A percentile compares a stretch with the other conserved stretches of the same genome.
Conservation (phyloP, 1,284 basidiomycete genomes). For the Hortiboletus rubellus region DNA sequence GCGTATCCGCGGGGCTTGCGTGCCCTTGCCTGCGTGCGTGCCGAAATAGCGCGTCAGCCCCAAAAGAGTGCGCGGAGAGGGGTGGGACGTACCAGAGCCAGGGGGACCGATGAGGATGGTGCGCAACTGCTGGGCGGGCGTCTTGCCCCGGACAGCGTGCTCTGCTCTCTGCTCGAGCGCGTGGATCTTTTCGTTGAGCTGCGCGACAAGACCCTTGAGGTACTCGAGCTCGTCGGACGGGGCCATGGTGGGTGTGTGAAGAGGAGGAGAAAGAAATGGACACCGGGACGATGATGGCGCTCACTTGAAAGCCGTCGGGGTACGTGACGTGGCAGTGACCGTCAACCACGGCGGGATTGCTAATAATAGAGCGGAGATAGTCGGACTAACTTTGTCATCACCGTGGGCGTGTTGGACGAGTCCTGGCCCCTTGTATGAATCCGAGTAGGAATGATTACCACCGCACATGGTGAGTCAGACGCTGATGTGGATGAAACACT, state of each 20-base stretch:
- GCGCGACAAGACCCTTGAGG: slow-evolving; percentile 83
- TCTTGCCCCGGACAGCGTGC: slow-evolving; percentile 44
- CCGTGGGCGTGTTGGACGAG: too few species aligned
- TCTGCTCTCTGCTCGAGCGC: slow-evolving; percentile 68
- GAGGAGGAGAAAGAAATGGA: too few species aligned
- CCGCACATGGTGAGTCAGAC: too few species aligned
- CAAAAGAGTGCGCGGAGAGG: too few species aligned
- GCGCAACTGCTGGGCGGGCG: slow-evolving; percentile 79
- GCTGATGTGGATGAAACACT: too few species aligned
- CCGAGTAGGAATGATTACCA: too few species aligned
- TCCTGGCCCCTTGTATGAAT: too few species aligned
- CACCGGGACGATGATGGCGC: too few species aligned
- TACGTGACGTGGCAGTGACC: too few species aligned
- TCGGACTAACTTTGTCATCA: not conserved
- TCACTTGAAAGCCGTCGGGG: too few species aligned
- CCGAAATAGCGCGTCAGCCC: slow-evolving; percentile 2
- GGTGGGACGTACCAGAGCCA: slow-evolving; percentile 75
- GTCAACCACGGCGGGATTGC: slow-evolving; percentile 11
- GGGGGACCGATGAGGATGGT: slow-evolving; percentile 96
- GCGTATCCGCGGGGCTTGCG: slow-evolving; percentile 92
- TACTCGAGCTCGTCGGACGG: slow-evolving; percentile 78
- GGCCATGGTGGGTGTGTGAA: slow-evolving; percentile 44
- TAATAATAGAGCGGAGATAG: slow-evolving; percentile 21
- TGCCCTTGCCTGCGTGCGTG: slow-evolving; percentile 85
- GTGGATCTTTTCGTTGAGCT: slow-evolving; percentile 80